Percentiles rank a stretch among this genome's conserved stretches.
Evolutionary conservation across 805 yeast genomes (phyloP).

Genomic region (Starmerella davenportii): DNA sequence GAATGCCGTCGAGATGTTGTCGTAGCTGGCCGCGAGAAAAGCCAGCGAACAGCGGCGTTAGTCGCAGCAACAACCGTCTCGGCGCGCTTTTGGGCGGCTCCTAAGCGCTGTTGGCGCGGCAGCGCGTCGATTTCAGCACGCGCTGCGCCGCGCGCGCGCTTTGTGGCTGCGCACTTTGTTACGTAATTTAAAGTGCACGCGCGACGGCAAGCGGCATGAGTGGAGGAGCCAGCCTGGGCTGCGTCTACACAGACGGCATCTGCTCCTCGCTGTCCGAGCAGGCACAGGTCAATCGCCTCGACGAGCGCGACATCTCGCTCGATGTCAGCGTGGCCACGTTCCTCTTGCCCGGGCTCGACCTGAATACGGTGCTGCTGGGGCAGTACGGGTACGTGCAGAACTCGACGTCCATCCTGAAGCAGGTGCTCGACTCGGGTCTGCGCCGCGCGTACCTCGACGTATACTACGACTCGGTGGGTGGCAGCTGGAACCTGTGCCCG

Average conservation of each 20-base stretch:
- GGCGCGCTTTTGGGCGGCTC: too few species aligned
- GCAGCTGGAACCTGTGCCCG: slow-evolving; percentile 40
- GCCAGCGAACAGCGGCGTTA: too few species aligned
- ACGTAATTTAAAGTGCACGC: too few species aligned
- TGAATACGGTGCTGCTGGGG: slow-evolving; percentile 20
- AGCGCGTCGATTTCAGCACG: too few species aligned
- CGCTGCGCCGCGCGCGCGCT: too few species aligned
- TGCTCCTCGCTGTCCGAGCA: slow-evolving; percentile 15
- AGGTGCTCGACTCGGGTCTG: slow-evolving; percentile 23
- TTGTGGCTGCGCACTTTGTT: too few species aligned
- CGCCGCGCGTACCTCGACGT: slow-evolving; percentile 28
- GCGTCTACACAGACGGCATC: slow-evolving; percentile 10
- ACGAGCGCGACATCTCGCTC: slow-evolving; percentile 23
- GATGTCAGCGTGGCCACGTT: slow-evolving; percentile 22
- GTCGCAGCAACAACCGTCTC: too few species aligned
- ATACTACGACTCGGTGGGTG: slow-evolving; percentile 31
- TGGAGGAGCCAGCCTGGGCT: slow-evolving; percentile 14
- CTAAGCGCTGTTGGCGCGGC: too few species aligned
- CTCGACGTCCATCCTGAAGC: slow-evolving; percentile 15
- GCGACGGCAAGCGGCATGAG: too few species aligned
- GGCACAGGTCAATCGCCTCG: slow-evolving; percentile 15
- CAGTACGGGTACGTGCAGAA: slow-evolving; percentile 20
- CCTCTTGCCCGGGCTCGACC: slow-evolving; percentile 22
- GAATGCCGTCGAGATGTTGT: too few species aligned
- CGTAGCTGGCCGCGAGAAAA: too few species aligned